Percentiles rank a stretch among this genome's conserved stretches.
Evolutionary conservation across 495 filamentous ascomycete genomes (phyloP).

Genomic region (Bryoglossum gracile): DNA sequence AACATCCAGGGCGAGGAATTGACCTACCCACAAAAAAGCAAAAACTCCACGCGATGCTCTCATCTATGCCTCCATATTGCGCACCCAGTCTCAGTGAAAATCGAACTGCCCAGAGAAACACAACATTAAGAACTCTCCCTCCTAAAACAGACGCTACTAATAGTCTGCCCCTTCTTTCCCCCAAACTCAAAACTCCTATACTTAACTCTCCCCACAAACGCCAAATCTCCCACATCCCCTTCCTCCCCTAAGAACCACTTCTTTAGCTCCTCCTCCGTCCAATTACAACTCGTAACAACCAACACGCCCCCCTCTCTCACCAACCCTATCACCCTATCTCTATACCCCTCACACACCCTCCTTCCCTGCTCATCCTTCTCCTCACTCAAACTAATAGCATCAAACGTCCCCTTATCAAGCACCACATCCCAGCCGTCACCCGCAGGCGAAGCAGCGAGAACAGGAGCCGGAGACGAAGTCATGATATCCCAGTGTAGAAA

Average conservation of each 20-base stretch:
- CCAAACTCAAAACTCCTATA: constrained; percentile 86
- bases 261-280: constrained; percentile 84
- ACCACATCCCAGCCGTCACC: constrained; percentile 69
- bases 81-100: too few relatives aligned
- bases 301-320: constrained; percentile 65
- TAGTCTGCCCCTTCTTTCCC: constrained; percentile 75
- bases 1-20: too few relatives aligned
- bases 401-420: constrained; percentile 95
- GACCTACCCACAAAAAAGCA: too few relatives aligned
- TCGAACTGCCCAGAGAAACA: too few relatives aligned
- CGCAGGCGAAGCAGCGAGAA: constrained; percentile 31
- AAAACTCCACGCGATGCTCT: too few relatives aligned
- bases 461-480: constrained; percentile 28
- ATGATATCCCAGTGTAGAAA: constrained; percentile 80
- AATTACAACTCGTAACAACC: constrained; percentile 92
- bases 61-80: too few relatives aligned
- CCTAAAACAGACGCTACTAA: constrained; percentile 73
- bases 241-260: constrained; percentile 57
- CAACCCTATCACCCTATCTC: constrained; percentile 51
- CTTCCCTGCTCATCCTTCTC: constrained; percentile 47
- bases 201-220: too few relatives aligned
- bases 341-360: constrained; percentile 67
- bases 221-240: constrained; percentile 51
- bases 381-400: constrained; percentile 72
- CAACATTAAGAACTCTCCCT: constrained; percentile 16